Conservation (phyloP, 2,329 filamentous ascomycete species). For the Lachnellula suecica region DNA sequence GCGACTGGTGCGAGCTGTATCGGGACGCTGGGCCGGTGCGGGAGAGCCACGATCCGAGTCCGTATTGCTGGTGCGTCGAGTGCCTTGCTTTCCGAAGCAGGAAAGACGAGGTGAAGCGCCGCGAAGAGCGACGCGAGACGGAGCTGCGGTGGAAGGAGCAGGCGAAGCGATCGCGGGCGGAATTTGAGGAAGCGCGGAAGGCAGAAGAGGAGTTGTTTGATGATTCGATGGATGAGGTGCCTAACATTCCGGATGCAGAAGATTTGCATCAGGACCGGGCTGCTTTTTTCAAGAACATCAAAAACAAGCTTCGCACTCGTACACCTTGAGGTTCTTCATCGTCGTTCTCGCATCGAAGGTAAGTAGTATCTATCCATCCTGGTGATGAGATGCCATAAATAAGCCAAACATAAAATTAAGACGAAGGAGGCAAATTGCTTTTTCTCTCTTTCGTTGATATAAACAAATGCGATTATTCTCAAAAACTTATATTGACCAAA, state of each 20-base stretch:
- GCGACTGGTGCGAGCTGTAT: background rate
- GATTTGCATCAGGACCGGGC: background rate
- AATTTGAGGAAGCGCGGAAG: background rate
- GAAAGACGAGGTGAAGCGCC: too few relatives aligned
- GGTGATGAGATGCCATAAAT: background rate
- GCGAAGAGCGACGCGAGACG: background rate
- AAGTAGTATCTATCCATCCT: background rate
- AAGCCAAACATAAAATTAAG: background rate
- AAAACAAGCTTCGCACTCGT: background rate
- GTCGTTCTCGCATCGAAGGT: background rate
- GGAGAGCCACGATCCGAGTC: background rate
- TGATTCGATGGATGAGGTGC: background rate
- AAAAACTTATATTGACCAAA: too few relatives aligned
- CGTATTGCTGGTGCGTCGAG: background rate
- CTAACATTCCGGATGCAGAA: background rate
- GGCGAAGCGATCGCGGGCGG: background rate
- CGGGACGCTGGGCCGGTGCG: background rate
- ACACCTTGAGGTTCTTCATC: background rate
- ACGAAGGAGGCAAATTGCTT: background rate
- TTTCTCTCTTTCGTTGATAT: background rate
- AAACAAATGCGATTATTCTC: too few relatives aligned
- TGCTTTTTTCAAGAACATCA: background rate
- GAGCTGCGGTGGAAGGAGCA: background rate
- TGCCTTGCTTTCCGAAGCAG: background rate
- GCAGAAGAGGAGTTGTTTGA: background rate